Percentiles rank a stretch among this genome's conserved stretches.
These are phyloP conservation scores for Fonsecaea pugnacius DNA, from an alignment of 2,329 filamentous ascomycete genomes.

Conservation along the genomic window DNA sequence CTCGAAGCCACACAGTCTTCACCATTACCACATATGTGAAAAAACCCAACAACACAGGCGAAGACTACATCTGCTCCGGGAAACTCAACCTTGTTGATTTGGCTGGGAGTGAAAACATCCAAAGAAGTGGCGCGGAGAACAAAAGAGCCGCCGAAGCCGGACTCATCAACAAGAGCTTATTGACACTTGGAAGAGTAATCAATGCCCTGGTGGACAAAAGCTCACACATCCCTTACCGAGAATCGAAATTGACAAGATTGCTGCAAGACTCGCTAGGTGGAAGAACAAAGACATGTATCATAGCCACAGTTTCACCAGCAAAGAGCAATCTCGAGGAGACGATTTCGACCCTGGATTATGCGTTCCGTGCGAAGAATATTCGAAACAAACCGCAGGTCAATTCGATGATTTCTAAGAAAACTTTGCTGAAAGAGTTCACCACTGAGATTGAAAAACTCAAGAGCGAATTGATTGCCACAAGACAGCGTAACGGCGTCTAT, in stretches of 20 bases:
- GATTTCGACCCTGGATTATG: constrained; percentile 96
- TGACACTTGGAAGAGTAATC: constrained; percentile 94
- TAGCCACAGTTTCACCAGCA: constrained; percentile 91
- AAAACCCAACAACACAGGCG: constrained; percentile 76
- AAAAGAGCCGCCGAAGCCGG: constrained; percentile 95
- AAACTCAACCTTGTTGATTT: constrained; percentile 97
- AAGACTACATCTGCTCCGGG: constrained; percentile 86
- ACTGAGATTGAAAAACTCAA: constrained; percentile 92
- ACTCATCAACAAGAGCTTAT: constrained; percentile 94
- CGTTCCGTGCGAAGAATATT: constrained; percentile 97
- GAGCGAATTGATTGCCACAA: constrained; percentile 87
- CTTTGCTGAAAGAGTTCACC: constrained; percentile 85
- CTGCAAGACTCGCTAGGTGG: constrained; percentile 96
- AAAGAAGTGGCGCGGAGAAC: constrained; percentile 95
- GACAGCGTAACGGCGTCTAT: constrained; percentile 94
- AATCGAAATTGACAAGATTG: constrained; percentile 93
- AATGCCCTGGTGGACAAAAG: constrained; percentile 92
- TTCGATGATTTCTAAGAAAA: constrained; percentile 89
- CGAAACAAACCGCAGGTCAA: constrained; percentile 97
- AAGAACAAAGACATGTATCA: constrained; percentile 96
- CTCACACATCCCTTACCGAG: constrained; percentile 86
- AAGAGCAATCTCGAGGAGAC: constrained; percentile 97
- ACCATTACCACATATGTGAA: constrained; percentile 93
- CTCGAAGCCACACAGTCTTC: constrained; percentile 95
- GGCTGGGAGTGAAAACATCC: constrained; percentile 96